Base-by-base conservation (phyloP, 192 early-diverging fungal species). In the Backusella tuberculispora region DNA sequence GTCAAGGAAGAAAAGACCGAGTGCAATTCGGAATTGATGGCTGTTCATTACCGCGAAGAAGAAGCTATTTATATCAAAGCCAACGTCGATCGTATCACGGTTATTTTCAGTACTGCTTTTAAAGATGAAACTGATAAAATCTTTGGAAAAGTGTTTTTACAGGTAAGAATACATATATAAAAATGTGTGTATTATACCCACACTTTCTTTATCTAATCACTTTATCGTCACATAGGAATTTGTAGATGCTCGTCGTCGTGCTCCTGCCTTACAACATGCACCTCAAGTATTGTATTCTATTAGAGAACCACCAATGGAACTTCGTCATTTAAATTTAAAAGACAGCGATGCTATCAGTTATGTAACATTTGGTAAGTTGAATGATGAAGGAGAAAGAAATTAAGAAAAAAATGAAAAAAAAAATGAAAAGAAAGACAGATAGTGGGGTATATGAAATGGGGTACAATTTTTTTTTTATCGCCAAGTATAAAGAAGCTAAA, bases 61-160 rank as follows among this genome's bases (percentile, higher is more conserved):
- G 98, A 99, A 81, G 92, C 96, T 12, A 94, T 97, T 69, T 97
- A 95, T 78, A 86, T 99, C 73, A 91, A 96, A 79, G 92, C 95
- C 42, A 90, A 89, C 76, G 85, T 92, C 41, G 98, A 99, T 81
- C 91, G 97, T 40, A 96, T 99, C 50, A 99, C 98, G 3, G 97
- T 98, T 24, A 96, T 98, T 65, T 99, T 98, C 83, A 94, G 92
- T 40, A 98, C 96, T 12, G 85, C 90, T 81, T 99, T 99, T 84
- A 96, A 96, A 83, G 98, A 99, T 72, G 98, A 99, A 76, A 94
- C 96, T 12, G 98, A 99, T 79, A 90, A 91, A 41, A 92, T 99
- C 74, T 92, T 95, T 83, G 98, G 96, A 63, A 94, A 92, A 74
- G 95, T 99, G 40, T 99, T 99, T 81, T 85, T 99, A 72, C 97